Conservation (phyloP, 1,284 basidiomycete genomes). For the Meripilus lineatus region DNA sequence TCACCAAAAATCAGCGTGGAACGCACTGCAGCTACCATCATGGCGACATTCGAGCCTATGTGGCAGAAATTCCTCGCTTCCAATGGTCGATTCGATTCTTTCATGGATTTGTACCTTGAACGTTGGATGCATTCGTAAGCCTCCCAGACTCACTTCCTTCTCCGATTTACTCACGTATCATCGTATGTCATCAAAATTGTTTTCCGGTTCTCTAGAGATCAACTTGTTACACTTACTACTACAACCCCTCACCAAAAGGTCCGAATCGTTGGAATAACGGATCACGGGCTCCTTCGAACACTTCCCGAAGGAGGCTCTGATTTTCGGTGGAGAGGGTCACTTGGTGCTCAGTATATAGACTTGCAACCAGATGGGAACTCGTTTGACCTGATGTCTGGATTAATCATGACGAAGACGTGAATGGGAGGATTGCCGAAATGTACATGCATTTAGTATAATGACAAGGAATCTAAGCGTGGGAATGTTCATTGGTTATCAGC, state of each 20-base stretch:
- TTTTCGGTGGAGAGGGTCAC: too few relatives aligned
- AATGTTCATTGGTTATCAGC: too few relatives aligned
- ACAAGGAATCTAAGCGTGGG: background rate
- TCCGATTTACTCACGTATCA: background rate
- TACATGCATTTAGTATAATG: too few relatives aligned
- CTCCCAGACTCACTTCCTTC: background rate
- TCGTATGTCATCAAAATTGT: background rate
- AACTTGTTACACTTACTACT: constrained; percentile 80
- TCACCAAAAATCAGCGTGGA: constrained; percentile 60
- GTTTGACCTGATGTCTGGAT: constrained; percentile 90
- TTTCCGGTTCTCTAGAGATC: constrained; percentile 56
- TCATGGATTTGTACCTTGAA: constrained; percentile 74
- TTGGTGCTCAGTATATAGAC: constrained; percentile 46
- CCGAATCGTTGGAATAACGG: constrained; percentile 85
- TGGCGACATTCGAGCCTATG: constrained; percentile 76
- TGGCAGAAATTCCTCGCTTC: constrained; percentile 69
- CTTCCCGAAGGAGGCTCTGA: constrained; percentile 48
- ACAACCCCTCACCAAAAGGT: constrained; percentile 65
- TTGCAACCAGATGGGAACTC: constrained; percentile 95
- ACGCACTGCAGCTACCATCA: constrained; percentile 68
- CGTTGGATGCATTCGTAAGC: constrained; percentile 90
- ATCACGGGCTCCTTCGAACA: constrained; percentile 86
- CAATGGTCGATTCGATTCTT: constrained; percentile 69
- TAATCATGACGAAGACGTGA: constrained; percentile 66
- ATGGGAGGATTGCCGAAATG: too few relatives aligned